Percentiles rank a stretch among this genome's conserved stretches.
These are phyloP conservation scores for Nigrospora osmanthi DNA, from an alignment of 2,329 filamentous ascomycete genomes.

Conservation along the genomic window DNA sequence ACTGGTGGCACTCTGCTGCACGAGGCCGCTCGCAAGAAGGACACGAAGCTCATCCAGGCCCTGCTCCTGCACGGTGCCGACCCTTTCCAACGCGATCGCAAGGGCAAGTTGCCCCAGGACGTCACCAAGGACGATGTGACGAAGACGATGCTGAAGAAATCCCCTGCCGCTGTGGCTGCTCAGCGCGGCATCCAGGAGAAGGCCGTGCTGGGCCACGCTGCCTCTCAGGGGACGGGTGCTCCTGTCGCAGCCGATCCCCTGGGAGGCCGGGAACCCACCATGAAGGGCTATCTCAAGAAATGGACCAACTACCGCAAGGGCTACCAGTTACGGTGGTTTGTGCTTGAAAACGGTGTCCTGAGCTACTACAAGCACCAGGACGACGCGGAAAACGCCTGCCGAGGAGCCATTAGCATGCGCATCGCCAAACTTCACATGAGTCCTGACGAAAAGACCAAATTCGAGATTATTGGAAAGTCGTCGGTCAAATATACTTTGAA, in stretches of 20 bases:
- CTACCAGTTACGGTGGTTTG: conserved; percentile 96
- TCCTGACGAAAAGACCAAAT: conserved; percentile 91
- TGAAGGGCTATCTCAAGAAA: conserved; percentile 98
- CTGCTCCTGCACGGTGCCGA: conserved; percentile 91
- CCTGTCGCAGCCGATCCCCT: conserved; percentile 50
- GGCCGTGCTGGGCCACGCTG: conserved; percentile 75
- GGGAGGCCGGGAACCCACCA: conserved; percentile 84
- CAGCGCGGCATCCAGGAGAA: conserved; percentile 96
- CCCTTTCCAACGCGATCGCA: conserved; percentile 89
- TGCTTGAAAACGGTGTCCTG: conserved; percentile 90
- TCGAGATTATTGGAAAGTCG: conserved; percentile 96
- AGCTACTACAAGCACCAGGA: conserved; percentile 99
- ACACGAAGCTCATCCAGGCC: conserved; percentile 81
- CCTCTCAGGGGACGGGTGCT: conserved; percentile 44
- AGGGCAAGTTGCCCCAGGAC: conserved; percentile 91
- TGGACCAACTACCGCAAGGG: conserved; percentile 99
- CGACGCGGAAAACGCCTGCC: conserved; percentile 90
- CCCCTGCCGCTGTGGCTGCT: conserved; percentile 86
- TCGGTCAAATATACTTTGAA: conserved; percentile 98
- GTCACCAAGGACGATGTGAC: conserved; percentile 92
- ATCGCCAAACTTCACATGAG: conserved; percentile 96
- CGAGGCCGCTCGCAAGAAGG: conserved; percentile 82
- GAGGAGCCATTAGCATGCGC: conserved; percentile 97
- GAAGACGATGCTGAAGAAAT: conserved; percentile 82
- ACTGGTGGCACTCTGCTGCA: conserved; percentile 88